Conservation (phyloP, 257 asterid species). For the Rauvolfia tetraphylla region DNA sequence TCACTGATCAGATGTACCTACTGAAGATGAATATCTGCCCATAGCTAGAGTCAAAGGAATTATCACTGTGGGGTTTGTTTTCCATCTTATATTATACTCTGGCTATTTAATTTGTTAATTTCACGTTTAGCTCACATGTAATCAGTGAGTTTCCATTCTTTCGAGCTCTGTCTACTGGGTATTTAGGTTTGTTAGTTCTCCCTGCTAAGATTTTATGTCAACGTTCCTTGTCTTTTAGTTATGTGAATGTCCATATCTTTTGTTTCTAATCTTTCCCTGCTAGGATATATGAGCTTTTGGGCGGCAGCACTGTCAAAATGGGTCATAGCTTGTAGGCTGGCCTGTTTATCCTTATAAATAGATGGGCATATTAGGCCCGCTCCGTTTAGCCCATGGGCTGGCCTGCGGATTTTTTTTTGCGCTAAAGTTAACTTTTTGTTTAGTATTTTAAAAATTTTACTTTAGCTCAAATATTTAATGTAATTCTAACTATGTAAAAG, state of each 20-base stretch:
- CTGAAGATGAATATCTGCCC: slow-evolving; percentile 70
- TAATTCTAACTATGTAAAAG: too few relatives aligned
- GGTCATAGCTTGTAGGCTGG: too few relatives aligned
- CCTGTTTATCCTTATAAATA: too few relatives aligned
- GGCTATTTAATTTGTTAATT: background rate
- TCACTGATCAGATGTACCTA: slow-evolving; percentile 77
- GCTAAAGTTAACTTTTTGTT: too few relatives aligned
- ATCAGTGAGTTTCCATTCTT: background rate
- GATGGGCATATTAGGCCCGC: too few relatives aligned
- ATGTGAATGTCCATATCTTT: background rate
- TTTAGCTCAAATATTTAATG: too few relatives aligned
- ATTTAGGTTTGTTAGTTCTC: background rate
- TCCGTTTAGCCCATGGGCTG: too few relatives aligned
- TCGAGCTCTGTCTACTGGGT: background rate
- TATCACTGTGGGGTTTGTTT: slow-evolving; percentile 55
- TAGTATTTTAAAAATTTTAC: too few relatives aligned
- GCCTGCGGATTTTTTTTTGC: too few relatives aligned
- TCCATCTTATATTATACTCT: slow-evolving; percentile 12
- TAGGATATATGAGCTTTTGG: background rate
- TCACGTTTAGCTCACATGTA: background rate
- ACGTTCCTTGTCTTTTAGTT: background rate
- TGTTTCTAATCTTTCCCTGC: background rate
- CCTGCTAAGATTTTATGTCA: background rate
- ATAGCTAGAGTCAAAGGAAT: slow-evolving; percentile 61
- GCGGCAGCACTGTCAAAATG: slow-evolving; percentile 67